Evolutionary conservation across 192 early-diverging fungal species (phyloP).

Genomic region (Physocladia obscura): DNA sequence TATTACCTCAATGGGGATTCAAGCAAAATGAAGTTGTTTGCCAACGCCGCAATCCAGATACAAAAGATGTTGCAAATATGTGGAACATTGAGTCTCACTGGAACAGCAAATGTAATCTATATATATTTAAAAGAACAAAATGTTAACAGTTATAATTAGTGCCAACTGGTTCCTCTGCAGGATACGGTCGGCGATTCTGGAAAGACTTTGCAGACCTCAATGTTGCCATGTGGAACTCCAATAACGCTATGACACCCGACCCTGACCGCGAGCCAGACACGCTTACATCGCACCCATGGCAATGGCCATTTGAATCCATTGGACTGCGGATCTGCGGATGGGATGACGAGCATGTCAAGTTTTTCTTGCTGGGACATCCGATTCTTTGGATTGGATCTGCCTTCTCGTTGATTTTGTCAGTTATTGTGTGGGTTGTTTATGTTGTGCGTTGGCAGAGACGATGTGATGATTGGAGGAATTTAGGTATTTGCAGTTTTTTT

Average conservation of each 20-base stretch:
- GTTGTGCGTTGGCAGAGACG: slow-evolving; percentile 65
- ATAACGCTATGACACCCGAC: slow-evolving; percentile 92
- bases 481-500: slow-evolving; percentile 3
- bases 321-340: slow-evolving; percentile 95
- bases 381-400: slow-evolving; percentile 84
- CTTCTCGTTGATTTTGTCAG: slow-evolving; percentile 52
- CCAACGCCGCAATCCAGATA: slow-evolving; percentile 64
- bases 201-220: slow-evolving; percentile 87
- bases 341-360: slow-evolving; percentile 83
- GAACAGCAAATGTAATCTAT: slow-evolving; percentile 65
- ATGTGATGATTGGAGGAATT: slow-evolving; percentile 55
- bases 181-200: slow-evolving; percentile 75
- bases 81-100: slow-evolving; percentile 94
- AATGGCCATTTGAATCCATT: slow-evolving; percentile 86
- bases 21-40: slow-evolving; percentile 90
- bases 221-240: slow-evolving; percentile 92
- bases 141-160: slow-evolving; percentile 62
- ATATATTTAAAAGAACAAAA: too few species aligned
- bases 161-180: slow-evolving; percentile 61
- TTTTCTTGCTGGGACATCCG: slow-evolving; percentile 91
- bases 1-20: slow-evolving; percentile 95
- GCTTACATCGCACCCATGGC: slow-evolving; percentile 74
- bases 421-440: slow-evolving; percentile 48
- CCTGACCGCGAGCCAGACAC: slow-evolving; percentile 83
- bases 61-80: slow-evolving; percentile 52